These are phyloP conservation scores for Paxillus rubicundulus DNA, from an alignment of 768 basidiomycete species.

Conservation along the genomic window DNA sequence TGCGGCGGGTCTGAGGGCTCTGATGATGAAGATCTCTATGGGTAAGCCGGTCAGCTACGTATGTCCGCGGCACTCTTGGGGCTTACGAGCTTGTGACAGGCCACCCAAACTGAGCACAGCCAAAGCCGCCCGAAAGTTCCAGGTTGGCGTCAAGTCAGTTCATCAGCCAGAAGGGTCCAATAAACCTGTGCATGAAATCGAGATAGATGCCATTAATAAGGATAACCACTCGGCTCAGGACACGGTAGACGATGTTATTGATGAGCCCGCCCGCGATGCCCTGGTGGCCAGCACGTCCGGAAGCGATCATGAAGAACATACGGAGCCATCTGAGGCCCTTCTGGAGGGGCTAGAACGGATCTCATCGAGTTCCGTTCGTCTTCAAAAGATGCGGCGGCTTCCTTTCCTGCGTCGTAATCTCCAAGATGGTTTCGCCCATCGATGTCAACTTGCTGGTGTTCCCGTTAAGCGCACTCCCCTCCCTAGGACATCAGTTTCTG, in stretches of 20 bases:
- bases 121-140: conserved; percentile 17
- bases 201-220: background rate
- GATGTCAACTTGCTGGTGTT: conserved; percentile 40
- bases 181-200: conserved; percentile 4
- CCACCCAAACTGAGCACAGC: background rate
- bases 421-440: conserved; percentile 43
- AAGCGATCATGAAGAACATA: conserved; percentile 11
- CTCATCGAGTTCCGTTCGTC: conserved; percentile 30
- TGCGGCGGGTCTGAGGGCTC: background rate
- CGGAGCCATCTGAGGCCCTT: conserved; percentile 34
- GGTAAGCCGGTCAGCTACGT: conserved; percentile 4
- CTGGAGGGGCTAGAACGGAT: conserved; percentile 35
- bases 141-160: conserved; percentile 15
- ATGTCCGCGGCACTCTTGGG: background rate
- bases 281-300: conserved; percentile 6
- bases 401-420: conserved; percentile 60
- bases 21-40: conserved; percentile 1
- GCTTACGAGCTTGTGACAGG: conserved; percentile 12
- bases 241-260: background rate
- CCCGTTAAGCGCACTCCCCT: conserved; percentile 25
- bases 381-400: conserved; percentile 40
- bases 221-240: background rate
- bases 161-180: background rate
- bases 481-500: conserved; percentile 19
- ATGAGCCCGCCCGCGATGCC: background rate